phyloP scores from a whole-genome alignment of 1,284 basidiomycete genomes.

The Fomes fomentarius region DNA sequence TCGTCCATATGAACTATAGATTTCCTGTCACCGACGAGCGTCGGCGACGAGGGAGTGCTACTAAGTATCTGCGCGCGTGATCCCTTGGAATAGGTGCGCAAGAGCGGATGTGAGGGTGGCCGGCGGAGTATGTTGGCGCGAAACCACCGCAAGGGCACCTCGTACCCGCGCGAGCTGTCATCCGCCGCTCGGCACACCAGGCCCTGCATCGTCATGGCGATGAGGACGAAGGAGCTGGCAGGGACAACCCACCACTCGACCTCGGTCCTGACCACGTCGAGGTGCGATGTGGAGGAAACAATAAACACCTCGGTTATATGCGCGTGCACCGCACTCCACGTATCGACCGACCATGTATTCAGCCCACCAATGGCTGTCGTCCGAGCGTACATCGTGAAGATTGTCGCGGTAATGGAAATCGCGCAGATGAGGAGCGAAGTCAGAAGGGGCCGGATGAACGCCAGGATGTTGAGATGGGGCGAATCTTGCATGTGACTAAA shows the following conservation, averaged over 20 bases:
- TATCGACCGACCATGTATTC: slow-evolving; percentile 29
- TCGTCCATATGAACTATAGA: slow-evolving; percentile 64
- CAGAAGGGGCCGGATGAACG: slow-evolving; percentile 45
- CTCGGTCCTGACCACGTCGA: slow-evolving; percentile 26
- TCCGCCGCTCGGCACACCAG: slow-evolving; percentile 26
- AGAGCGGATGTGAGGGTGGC: slow-evolving; percentile 31
- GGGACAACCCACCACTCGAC: slow-evolving; percentile 46
- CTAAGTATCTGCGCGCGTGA: slow-evolving; percentile 16
- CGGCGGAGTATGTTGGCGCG: slow-evolving; percentile 19
- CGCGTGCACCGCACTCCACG: slow-evolving; percentile 40
- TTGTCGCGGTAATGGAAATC: slow-evolving; percentile 38
- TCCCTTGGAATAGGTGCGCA: slow-evolving; percentile 16
- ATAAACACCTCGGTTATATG: slow-evolving; percentile 33
- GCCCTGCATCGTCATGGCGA: slow-evolving; percentile 30
- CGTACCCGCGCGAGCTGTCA: slow-evolving; percentile 33
- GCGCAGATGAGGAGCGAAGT: slow-evolving; percentile 38
- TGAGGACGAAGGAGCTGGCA: slow-evolving; percentile 42
- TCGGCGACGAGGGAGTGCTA: slow-evolving; percentile 25
- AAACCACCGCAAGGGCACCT: slow-evolving; percentile 27
- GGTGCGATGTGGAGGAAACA: slow-evolving; percentile 20
- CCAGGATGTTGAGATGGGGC: slow-evolving; percentile 38
- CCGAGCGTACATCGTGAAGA: slow-evolving; percentile 39
- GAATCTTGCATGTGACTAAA: slow-evolving; percentile 32
- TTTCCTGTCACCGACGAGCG: slow-evolving; percentile 38
- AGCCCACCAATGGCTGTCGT: slow-evolving; percentile 42